These are phyloP conservation scores for Cyberlindnera nakhonratchasimensis DNA, from an alignment of 805 yeast genomes.

Conservation along the genomic window DNA sequence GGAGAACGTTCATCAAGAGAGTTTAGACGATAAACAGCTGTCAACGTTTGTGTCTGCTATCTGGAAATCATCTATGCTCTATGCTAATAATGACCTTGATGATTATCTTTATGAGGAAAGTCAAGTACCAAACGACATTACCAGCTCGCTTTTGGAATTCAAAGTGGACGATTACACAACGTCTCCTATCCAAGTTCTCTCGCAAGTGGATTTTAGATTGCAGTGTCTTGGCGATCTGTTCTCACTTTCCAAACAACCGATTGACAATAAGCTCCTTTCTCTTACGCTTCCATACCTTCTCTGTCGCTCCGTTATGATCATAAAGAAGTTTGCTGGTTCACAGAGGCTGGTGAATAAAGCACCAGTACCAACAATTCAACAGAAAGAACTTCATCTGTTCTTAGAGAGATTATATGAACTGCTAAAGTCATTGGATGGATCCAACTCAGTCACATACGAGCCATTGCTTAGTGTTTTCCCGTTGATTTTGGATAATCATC, in stretches of 20 bases:
- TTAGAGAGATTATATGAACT: slow-evolving; percentile 41
- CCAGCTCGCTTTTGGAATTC: slow-evolving; percentile 37
- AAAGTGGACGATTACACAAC: slow-evolving; percentile 55
- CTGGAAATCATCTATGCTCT: slow-evolving; percentile 58
- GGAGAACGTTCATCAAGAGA: slow-evolving; percentile 33
- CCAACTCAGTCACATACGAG: slow-evolving; percentile 4
- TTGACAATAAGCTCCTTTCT: slow-evolving; percentile 20
- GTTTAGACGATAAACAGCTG: slow-evolving; percentile 33
- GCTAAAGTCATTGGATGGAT: slow-evolving; percentile 12
- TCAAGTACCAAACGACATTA: slow-evolving; percentile 34
- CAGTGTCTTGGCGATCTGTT: slow-evolving; percentile 55
- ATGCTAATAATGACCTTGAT: slow-evolving; percentile 55
- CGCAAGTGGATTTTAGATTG: slow-evolving; percentile 48
- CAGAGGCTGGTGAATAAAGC: slow-evolving; percentile 51
- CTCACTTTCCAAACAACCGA: slow-evolving; percentile 32
- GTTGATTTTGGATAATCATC: slow-evolving; percentile 25
- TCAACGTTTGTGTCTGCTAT: slow-evolving; percentile 45
- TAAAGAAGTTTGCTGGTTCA: slow-evolving; percentile 65
- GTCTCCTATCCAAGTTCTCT: slow-evolving; percentile 39
- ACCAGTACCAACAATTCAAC: slow-evolving; percentile 68
- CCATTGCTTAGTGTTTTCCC: slow-evolving; percentile 22
- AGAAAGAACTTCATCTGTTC: slow-evolving; percentile 51
- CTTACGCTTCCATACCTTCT: slow-evolving; percentile 46
- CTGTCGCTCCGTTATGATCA: slow-evolving; percentile 54
- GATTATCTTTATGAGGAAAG: slow-evolving; percentile 30